These are phyloP conservation scores for Lentinus polychrous DNA, from an alignment of 1,284 basidiomycete species.

Conservation along the genomic window DNA sequence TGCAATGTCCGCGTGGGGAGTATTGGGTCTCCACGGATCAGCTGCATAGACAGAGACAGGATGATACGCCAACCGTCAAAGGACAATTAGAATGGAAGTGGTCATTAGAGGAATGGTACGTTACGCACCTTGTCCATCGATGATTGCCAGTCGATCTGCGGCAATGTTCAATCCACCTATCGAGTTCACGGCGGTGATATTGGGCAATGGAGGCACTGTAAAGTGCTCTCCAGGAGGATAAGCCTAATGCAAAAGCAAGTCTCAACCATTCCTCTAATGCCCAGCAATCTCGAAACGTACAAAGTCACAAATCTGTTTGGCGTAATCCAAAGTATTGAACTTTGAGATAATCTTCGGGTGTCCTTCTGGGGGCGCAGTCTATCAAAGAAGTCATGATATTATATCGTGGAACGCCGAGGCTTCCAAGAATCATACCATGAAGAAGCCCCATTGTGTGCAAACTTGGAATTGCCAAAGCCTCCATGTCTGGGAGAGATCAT, in stretches of 20 bases:
- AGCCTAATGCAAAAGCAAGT: conserved; percentile 35
- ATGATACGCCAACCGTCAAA: not conserved
- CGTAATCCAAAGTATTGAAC: conserved; percentile 68
- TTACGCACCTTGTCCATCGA: conserved; percentile 71
- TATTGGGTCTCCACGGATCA: conserved; percentile 84
- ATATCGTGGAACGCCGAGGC: not conserved
- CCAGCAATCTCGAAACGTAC: conserved; percentile 23
- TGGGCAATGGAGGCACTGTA: conserved; percentile 61
- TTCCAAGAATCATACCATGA: conserved; percentile 38
- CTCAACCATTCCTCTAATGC: not conserved
- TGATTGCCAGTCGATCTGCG: conserved; percentile 72
- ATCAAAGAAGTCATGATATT: not conserved
- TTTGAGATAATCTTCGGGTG: conserved; percentile 66
- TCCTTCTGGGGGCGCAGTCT: conserved; percentile 46
- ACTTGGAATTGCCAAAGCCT: conserved; percentile 85
- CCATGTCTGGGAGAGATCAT: conserved; percentile 66
- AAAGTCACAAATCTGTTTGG: conserved; percentile 73
- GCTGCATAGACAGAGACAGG: conserved; percentile 30
- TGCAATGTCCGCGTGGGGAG: conserved; percentile 76
- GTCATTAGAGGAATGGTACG: not conserved
- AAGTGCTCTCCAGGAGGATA: conserved; percentile 74
- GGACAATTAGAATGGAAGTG: not conserved
- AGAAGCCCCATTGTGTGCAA: conserved; percentile 91
- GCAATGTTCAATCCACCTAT: conserved; percentile 71
- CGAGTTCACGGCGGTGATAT: conserved; percentile 70